phyloP scores from a whole-genome alignment of 805 yeast genomes.

The Candida succiphila region DNA sequence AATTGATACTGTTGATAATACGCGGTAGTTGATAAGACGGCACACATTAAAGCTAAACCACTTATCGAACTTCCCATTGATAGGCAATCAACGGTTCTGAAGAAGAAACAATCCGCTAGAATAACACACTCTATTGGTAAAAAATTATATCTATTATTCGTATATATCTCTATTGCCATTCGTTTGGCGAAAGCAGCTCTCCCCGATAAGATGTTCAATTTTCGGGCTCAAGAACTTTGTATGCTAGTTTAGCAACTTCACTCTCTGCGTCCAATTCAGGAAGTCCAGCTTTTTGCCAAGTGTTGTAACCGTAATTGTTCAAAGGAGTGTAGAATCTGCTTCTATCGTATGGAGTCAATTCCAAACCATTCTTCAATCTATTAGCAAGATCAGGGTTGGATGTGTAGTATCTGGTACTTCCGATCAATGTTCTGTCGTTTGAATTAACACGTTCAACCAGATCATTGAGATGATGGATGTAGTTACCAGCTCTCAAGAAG shows the following conservation, averaged over 20 bases:
- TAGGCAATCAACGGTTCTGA: constrained; percentile 35
- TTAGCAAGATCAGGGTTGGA: constrained; percentile 35
- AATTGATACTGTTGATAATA: too few relatives aligned
- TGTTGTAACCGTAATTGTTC: too few relatives aligned
- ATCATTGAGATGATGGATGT: constrained; percentile 15
- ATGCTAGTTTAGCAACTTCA: neutral
- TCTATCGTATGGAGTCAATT: constrained; percentile 31
- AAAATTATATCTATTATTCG: constrained; percentile 11
- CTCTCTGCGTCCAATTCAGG: neutral
- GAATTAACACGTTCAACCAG: constrained; percentile 11
- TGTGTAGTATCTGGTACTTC: constrained; percentile 26
- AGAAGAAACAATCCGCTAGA: constrained; percentile 29
- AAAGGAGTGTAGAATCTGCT: constrained; percentile 25
- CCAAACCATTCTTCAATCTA: constrained; percentile 25
- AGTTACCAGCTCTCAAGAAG: constrained; percentile 14
- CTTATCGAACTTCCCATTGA: constrained; percentile 25
- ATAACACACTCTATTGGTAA: constrained; percentile 39
- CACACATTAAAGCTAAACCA: constrained; percentile 25
- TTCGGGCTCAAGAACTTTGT: too few relatives aligned
- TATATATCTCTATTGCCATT: constrained; percentile 15
- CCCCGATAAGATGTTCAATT: constrained; percentile 18
- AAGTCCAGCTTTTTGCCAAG: too few relatives aligned
- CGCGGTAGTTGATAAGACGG: too few relatives aligned
- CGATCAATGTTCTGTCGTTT: constrained; percentile 37
- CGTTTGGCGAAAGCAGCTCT: constrained; percentile 15